Percentiles rank a stretch among this genome's conserved stretches.
phyloP scores from a whole-genome alignment of 345 rosid genomes.

The Lumnitzera racemosa region DNA sequence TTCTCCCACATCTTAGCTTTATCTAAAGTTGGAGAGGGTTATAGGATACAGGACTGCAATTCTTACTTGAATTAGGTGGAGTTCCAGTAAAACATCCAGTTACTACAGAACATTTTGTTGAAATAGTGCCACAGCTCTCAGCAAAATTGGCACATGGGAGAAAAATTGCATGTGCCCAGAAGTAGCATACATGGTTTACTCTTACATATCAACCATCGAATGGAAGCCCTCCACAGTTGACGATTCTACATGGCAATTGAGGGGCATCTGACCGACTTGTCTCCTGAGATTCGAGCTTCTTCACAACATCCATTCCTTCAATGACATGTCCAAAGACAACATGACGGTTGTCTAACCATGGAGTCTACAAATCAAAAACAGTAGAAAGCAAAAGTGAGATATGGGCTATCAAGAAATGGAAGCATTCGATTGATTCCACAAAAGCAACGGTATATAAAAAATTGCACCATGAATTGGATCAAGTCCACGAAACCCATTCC shows the following conservation, averaged over 20 bases:
- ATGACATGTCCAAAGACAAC: conserved; percentile 85
- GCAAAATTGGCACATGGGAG: background rate
- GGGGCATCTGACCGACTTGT: conserved; percentile 70
- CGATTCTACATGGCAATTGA: conserved; percentile 60
- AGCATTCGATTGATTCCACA: background rate
- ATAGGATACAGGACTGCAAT: too few relatives aligned
- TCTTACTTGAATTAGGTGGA: too few relatives aligned
- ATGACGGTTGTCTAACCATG: conserved; percentile 89
- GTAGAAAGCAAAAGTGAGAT: background rate
- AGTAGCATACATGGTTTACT: too few relatives aligned
- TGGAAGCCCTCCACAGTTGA: conserved; percentile 75
- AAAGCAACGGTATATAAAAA: too few relatives aligned
- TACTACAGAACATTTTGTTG: too few relatives aligned
- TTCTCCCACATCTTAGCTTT: too few relatives aligned
- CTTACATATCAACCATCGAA: conserved; percentile 34
- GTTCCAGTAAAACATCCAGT: too few relatives aligned
- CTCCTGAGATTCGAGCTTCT: conserved; percentile 63
- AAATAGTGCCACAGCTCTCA: too few relatives aligned
- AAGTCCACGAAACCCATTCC: too few relatives aligned
- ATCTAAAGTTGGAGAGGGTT: too few relatives aligned
- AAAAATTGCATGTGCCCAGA: background rate
- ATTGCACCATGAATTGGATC: too few relatives aligned
- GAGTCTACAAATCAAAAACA: conserved; percentile 30
- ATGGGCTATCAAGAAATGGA: background rate
- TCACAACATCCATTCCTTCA: conserved; percentile 71